Percentiles rank a stretch among this genome's conserved stretches.
Evolutionary conservation across 192 early-diverging fungal species (phyloP).

Genomic region (Spizellomyces sp.): DNA sequence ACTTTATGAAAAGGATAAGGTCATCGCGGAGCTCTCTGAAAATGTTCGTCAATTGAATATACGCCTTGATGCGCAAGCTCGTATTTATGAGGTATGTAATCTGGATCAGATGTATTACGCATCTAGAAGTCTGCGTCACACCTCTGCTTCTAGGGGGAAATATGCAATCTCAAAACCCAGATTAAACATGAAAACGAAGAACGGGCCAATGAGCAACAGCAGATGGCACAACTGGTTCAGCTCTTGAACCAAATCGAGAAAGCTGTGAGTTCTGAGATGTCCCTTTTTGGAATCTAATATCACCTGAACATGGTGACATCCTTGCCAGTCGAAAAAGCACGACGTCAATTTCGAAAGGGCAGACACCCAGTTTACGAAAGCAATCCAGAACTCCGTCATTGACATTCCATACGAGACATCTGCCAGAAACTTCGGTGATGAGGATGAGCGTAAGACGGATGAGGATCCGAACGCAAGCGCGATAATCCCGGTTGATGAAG

Average conservation of each 20-base stretch:
- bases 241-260: no score
- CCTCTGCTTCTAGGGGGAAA: no score
- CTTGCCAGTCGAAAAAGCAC: not conserved
- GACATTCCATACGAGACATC: not conserved
- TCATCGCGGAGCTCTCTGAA: not conserved
- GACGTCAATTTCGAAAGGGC: not conserved
- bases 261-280: no score
- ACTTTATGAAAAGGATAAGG: constrained; percentile 8
- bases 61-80: no score
- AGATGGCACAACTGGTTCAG: not conserved
- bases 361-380: not conserved
- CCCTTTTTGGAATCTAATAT: no score
- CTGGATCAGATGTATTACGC: no score
- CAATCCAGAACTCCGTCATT: not conserved
- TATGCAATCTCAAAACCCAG: no score
- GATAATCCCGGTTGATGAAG: constrained; percentile 34
- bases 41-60: not conserved
- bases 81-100: no score
- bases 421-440: not conserved
- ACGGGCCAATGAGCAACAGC: not conserved
- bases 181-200: not conserved
- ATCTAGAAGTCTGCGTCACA: no score
- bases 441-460: not conserved
- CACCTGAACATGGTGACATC: not conserved
- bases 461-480: constrained; percentile 31